Evolutionary conservation across 768 basidiomycete genomes (phyloP), one percentile per base, ranked within the genome.

Genomic region (Lactarius tabidus): DNA sequence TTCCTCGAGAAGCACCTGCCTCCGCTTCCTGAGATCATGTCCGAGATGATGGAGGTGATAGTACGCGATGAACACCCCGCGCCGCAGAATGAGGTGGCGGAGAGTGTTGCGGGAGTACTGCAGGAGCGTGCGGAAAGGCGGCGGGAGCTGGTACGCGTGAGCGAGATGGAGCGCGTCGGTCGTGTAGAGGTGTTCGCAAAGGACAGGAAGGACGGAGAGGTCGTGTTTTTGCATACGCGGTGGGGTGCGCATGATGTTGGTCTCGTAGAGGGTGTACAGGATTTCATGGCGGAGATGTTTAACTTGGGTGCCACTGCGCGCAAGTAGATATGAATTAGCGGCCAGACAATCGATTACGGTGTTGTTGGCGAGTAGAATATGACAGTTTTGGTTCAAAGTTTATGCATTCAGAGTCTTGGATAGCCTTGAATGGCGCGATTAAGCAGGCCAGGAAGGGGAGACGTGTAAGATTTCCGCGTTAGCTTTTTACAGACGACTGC

Each of bases 231-330:
- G 48, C 84, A 85, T 75, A 85, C 85, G 2, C 67, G 77, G 36
- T 79, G 78, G 66, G 89, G 90, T 2, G 78, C 77, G 0, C 90
- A 91, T 70, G 81, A 84, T 62, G 75, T 90, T 43, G 84, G 84
- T 20, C 73, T 81, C 1, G 75, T 84, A 39, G 88, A 91, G 65
- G 89, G 89, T 1, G 82, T 90, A 28, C 87, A 91, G 68, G 88
- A 90, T 73, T 76, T 83, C 38, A 72, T 79, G 45, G 76, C 71
- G 26, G 69, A 67, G 31, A 70, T 72, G 48, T 77, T 77, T 51
- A 51, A 62, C 8, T 69, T 76, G 52, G 52, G 43, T 1, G 15
- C 26, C 6, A 6, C 6, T 2, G 14, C 48, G 15, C 48, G 48
- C 26, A 51, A 51, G 48, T 26, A 5, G 14, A 51, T 51, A 2